Evolutionary conservation across 768 basidiomycete species (phyloP).

Genomic region (Amanita polypyramis): DNA sequence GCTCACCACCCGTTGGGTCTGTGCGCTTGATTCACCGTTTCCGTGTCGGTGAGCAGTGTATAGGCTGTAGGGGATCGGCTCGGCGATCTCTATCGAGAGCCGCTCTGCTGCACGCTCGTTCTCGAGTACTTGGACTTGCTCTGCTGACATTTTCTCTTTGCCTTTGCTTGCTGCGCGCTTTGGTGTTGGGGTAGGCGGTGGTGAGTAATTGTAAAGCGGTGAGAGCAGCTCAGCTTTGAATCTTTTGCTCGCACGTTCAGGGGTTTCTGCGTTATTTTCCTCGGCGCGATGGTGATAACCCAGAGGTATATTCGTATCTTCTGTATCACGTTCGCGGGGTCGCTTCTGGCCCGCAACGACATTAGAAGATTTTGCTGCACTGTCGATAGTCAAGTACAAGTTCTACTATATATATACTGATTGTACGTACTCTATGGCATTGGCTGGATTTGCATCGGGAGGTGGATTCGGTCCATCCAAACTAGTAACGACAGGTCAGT

Average conservation of each 20-base stretch:
- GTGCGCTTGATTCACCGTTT: background rate
- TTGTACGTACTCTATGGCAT: background rate
- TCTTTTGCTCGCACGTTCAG: background rate
- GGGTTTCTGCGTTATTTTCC: background rate
- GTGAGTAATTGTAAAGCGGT: background rate
- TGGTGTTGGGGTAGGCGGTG: conserved; percentile 1
- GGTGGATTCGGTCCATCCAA: background rate
- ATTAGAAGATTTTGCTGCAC: background rate
- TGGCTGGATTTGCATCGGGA: background rate
- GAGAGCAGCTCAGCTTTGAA: background rate
- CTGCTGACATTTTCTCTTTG: conserved; percentile 11
- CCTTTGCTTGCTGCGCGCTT: conserved; percentile 9
- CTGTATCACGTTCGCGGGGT: background rate
- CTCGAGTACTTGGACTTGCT: conserved; percentile 10
- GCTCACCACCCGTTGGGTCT: background rate
- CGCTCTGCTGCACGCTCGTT: background rate
- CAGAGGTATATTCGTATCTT: background rate
- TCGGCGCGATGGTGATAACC: conserved; percentile 7
- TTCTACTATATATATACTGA: background rate
- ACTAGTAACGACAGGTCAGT: background rate
- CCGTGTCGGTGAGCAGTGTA: background rate
- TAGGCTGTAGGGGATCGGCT: background rate
- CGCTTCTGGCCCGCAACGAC: conserved; percentile 1
- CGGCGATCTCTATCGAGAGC: background rate
- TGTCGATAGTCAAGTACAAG: background rate